Percentiles rank a stretch among this genome's conserved stretches.
Conservation (phyloP, 2,329 filamentous ascomycete species). For the Thelonectria olida region DNA sequence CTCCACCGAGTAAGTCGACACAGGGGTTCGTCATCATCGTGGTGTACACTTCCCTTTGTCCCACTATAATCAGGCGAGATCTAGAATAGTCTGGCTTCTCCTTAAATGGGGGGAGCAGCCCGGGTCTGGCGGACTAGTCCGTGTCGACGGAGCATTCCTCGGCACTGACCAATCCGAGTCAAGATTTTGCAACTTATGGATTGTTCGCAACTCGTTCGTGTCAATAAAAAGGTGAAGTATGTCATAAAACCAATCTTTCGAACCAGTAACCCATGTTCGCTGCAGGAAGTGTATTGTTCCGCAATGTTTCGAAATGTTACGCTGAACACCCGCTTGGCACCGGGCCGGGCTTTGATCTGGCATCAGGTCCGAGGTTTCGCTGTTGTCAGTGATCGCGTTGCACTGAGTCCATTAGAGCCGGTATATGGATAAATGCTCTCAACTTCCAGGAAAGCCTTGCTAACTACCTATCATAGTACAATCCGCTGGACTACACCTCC, state of each 20-base stretch:
- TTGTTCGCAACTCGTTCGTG: background rate
- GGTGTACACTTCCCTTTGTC: too few species aligned
- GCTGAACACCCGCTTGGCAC: too few species aligned
- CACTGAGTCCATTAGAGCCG: slow-evolving; percentile 35
- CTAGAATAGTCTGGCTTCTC: too few species aligned
- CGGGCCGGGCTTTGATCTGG: background rate
- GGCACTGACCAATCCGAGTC: background rate
- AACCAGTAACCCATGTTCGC: background rate
- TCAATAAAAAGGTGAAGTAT: slow-evolving; percentile 5
- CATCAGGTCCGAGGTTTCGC: background rate
- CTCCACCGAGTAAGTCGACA: background rate
- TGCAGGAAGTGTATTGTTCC: background rate
- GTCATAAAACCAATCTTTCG: slow-evolving; percentile 2
- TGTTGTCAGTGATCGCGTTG: slow-evolving; percentile 14
- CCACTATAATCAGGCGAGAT: too few species aligned
- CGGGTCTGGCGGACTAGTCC: background rate
- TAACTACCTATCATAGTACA: slow-evolving; percentile 21
- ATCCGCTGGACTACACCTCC: slow-evolving; percentile 28
- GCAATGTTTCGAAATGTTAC: slow-evolving; percentile 10
- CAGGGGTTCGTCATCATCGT: too few species aligned
- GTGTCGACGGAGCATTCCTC: background rate
- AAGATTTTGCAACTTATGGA: background rate
- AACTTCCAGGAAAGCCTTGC: background rate
- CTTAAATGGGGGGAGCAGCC: too few species aligned
- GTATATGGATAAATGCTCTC: background rate